Percentiles rank a stretch among this genome's conserved stretches.
Evolutionary conservation across 1,139 yeast genomes (phyloP).

Genomic region (Geotrichum cucujoidarum): DNA sequence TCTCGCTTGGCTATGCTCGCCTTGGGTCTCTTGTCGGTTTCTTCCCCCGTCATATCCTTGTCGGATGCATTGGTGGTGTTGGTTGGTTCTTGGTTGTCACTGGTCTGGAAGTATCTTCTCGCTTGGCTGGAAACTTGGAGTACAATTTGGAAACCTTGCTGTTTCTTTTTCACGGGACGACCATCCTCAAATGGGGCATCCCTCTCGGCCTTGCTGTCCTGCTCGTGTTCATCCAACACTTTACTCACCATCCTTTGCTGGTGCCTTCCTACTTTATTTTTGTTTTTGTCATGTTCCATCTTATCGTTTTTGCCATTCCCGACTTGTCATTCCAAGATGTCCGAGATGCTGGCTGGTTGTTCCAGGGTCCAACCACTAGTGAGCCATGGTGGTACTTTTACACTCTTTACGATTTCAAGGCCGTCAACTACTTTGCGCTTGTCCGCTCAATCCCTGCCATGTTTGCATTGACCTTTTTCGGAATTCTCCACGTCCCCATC

Average conservation of each 20-base stretch:
- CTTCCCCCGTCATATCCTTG: conserved; percentile 91
- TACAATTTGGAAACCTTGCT: conserved; percentile 56
- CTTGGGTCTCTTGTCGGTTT: conserved; percentile 87
- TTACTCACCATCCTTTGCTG: conserved; percentile 64
- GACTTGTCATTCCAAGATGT: conserved; percentile 56
- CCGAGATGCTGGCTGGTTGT: conserved; percentile 79
- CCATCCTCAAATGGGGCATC: conserved; percentile 61
- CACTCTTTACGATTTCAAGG: conserved; percentile 58
- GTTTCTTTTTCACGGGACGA: conserved; percentile 41
- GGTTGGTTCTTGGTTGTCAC: conserved; percentile 89
- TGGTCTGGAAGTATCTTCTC: conserved; percentile 82
- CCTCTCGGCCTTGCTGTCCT: conserved; percentile 62
- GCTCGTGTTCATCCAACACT: conserved; percentile 56
- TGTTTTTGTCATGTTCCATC: conserved; percentile 66
- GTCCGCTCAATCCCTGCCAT: conserved; percentile 77
- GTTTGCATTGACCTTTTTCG: conserved; percentile 93
- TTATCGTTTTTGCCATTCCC: conserved; percentile 61
- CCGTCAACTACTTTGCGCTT: conserved; percentile 71
- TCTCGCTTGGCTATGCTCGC: conserved; percentile 65
- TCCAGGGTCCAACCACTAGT: conserved; percentile 55
- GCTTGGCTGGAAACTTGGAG: conserved; percentile 66
- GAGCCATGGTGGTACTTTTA: conserved; percentile 91
- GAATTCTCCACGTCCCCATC: conserved; percentile 92
- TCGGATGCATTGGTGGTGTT: conserved; percentile 97
- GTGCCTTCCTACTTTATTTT: conserved; percentile 76